phyloP scores from a whole-genome alignment of 148 eudicot genomes.

The Arbutus unedo region DNA sequence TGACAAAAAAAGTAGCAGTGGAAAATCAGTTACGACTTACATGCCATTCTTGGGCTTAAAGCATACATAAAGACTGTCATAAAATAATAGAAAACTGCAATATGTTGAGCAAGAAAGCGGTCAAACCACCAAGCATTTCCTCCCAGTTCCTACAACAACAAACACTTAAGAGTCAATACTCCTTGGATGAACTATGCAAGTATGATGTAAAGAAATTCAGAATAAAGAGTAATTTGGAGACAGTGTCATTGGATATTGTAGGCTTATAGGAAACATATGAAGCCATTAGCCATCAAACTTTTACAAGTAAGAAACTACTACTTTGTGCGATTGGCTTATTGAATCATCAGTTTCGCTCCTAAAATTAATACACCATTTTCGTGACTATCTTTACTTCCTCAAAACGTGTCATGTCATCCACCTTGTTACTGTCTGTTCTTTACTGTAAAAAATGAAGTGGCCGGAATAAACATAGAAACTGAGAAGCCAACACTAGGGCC shows the following conservation, averaged over 20 bases:
- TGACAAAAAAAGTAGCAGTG: not conserved
- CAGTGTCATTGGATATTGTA: not conserved
- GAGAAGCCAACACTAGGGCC: not conserved
- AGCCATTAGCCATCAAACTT: not conserved
- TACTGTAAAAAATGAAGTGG: not conserved
- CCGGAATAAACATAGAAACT: not conserved
- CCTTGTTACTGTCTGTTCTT: not conserved
- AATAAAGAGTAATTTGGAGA: not conserved
- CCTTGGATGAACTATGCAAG: not conserved
- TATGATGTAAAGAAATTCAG: not conserved
- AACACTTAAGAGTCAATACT: not conserved
- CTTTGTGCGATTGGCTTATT: not conserved
- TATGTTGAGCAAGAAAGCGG: constrained; percentile 86
- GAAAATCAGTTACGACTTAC: constrained; percentile 46
- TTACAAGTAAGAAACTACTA: not conserved
- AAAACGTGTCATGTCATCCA: not conserved
- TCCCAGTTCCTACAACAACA: constrained; percentile 71
- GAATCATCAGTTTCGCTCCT: not conserved
- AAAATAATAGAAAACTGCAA: constrained; percentile 81
- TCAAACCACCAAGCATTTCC: constrained; percentile 96
- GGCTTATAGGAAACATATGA: not conserved
- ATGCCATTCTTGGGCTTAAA: constrained; percentile 98
- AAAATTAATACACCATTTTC: not conserved
- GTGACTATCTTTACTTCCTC: not conserved
- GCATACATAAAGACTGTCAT: constrained; percentile 84